Base-by-base conservation (phyloP, 208 protist species). In the Leptomonas seymouri region DNA sequence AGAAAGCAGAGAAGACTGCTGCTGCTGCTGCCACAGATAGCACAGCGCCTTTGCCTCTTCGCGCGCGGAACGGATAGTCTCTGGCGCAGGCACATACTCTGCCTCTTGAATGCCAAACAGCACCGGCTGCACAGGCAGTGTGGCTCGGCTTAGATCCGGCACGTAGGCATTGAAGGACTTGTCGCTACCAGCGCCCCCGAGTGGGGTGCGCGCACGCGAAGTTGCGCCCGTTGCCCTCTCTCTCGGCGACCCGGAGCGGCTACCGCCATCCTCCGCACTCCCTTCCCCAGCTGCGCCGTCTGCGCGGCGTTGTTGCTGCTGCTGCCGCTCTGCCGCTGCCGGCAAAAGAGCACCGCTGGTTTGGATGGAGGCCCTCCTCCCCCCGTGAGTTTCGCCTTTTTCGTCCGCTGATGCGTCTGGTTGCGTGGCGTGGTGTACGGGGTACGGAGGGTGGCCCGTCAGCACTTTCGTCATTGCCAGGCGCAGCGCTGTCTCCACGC, bases 401-500 rank as follows among this genome's bases (percentile, higher is more conserved):
- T 18, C 15, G 30, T 58, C 31, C 31, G 2, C 20, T 7, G 8
- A 39, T 39, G 34, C 34, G 34, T 3, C 34, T 42, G 23, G 18
- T 34, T 14, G 51, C 27, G 39, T 41, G 30, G 20, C 7, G 34
- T 9, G 34, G 34, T 39, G 34, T 39, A 39, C 44, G 8, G 53
- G 54, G 9, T 20, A 36, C n/a, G 70, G 44, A 21, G 42, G 64
- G 45, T 61, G 58, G 28, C 34, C 46, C 41, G 56, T 59, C 41
- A 77, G 58, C n/a, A 77, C 64, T 18, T 48, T 50, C 2, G 63
- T 36, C 71, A 77, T 77, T 20, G 71, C 64, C 20, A 45, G 62
- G n/a, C 71, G 64, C 50, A 77, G 71, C 46, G 67, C 74, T 15
- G 61, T 74, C 41, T 87, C 87, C 2, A 93, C 74, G 1, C 61